These are phyloP conservation scores for Leccinum rimulosum DNA, from an alignment of 768 basidiomycete genomes.

Conservation along the genomic window DNA sequence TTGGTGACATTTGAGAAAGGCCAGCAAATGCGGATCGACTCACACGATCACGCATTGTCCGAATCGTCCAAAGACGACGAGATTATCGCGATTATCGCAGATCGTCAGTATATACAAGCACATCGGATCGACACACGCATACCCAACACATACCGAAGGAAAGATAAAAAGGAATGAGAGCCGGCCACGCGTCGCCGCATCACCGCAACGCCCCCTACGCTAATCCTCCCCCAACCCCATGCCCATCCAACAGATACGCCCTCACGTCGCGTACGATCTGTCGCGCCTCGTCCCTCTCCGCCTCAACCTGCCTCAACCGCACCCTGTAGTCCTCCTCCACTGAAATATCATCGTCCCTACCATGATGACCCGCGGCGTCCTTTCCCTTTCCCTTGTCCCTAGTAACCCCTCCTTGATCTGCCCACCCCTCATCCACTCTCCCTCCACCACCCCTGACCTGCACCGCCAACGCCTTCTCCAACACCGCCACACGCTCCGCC, in stretches of 20 bases:
- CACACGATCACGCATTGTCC: too few species aligned
- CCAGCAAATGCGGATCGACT: conserved; percentile 15
- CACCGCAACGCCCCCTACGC: not conserved
- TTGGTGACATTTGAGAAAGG: too few species aligned
- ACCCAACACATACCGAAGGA: too few species aligned
- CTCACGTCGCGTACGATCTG: conserved; percentile 16
- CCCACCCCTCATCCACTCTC: not conserved
- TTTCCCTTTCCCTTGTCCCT: not conserved
- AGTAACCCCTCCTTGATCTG: not conserved
- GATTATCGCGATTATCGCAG: too few species aligned
- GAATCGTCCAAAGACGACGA: too few species aligned
- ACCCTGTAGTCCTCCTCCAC: conserved; percentile 7
- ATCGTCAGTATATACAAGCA: not conserved
- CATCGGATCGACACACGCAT: not conserved
- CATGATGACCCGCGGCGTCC: too few species aligned
- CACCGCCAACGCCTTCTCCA: conserved; percentile 18
- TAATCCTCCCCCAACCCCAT: not conserved
- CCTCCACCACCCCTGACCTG: conserved; percentile 1
- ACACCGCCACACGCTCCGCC: conserved; percentile 23
- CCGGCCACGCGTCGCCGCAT: too few species aligned
- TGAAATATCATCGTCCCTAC: not conserved
- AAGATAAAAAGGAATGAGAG: too few species aligned
- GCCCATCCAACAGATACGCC: conserved; percentile 16
- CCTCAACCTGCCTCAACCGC: conserved; percentile 14
- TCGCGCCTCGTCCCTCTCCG: conserved; percentile 21